Evolutionary conservation across 2,329 filamentous ascomycete species (phyloP), one percentile per base, ranked within the genome.

Genomic region (Trichothecium sympodiale): DNA sequence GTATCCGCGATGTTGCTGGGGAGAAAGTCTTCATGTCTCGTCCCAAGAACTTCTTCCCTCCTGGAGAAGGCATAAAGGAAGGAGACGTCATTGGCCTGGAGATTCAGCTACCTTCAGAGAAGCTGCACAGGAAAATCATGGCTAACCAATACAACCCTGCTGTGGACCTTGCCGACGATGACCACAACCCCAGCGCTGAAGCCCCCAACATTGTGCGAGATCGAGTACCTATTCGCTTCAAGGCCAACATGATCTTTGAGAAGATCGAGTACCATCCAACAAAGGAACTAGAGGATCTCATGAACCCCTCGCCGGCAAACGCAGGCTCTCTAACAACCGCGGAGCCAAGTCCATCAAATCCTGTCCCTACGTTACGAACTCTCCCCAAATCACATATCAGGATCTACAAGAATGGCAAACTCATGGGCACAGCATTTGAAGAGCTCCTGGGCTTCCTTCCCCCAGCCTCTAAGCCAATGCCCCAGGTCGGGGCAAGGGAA

Each of bases 71-170:
- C 38, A 77, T 96, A 35, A 71, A 74, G 31, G 87, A 94, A 56
- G 91, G 89, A 31, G 91, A 98, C 56, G 85, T 98, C 9, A 84
- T 98, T 38, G 91, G 91, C 4, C 66, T 98, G 30, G 86, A 96
- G 56, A 94, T 95, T 41, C 85, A 83, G 43, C 72, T 98, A 1
- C 91, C 91, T 0, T 83, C 87, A 0, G 76, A 96, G 41, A 70
- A 76, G 3, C 63, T 95, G 8, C 91, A 98, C 51, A 78, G 83
- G 41, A 94, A 94, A 56, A 75, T 96, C 20, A 84, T 94, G 25
- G 74, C 82, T 38, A 87, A 87, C 8, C 77, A 81, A 33, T 95
- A 89, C 62, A 94, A 95, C 51, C 85, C 86, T 1, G 78, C 83
- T 3, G 77, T 88, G 1, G 88, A 95, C 50, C 54, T 74, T 1